These are phyloP conservation scores for Barbarea vulgaris DNA, from an alignment of 345 rosid species.

Conservation along the genomic window DNA sequence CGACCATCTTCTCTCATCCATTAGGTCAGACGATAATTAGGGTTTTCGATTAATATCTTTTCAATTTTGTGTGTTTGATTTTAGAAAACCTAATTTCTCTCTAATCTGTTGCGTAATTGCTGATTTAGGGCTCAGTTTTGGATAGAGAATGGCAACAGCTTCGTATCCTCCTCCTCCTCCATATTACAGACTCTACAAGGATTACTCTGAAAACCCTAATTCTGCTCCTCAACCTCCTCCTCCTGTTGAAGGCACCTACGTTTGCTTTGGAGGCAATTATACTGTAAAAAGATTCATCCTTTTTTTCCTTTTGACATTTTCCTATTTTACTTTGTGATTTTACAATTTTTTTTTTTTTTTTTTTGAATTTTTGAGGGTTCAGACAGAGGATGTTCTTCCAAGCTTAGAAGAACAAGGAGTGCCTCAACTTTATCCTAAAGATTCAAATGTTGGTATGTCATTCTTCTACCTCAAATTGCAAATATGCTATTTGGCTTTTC, in stretches of 20 bases:
- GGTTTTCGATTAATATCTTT: too few relatives aligned
- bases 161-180: conserved; percentile 95
- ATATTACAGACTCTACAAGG: conserved; percentile 84
- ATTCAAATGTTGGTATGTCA: conserved; percentile 45
- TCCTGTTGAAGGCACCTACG: conserved; percentile 71
- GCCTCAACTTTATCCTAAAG: conserved; percentile 70
- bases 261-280: conserved; percentile 68
- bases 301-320: neutral
- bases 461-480: too few relatives aligned
- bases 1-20: too few relatives aligned
- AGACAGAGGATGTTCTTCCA: conserved; percentile 85
- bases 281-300: conserved; percentile 48
- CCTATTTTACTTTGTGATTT: neutral
- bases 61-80: neutral
- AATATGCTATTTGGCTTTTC: too few relatives aligned
- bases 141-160: conserved; percentile 72
- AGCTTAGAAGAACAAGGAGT: conserved; percentile 89
- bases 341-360: neutral
- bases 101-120: neutral
- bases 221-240: conserved; percentile 64
- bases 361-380: too few relatives aligned
- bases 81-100: conserved; percentile 9
- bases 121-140: neutral
- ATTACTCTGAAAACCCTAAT: conserved; percentile 60
- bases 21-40: too few relatives aligned